phyloP scores from a whole-genome alignment of 495 filamentous ascomycete species.

The Neurospora sp. region DNA sequence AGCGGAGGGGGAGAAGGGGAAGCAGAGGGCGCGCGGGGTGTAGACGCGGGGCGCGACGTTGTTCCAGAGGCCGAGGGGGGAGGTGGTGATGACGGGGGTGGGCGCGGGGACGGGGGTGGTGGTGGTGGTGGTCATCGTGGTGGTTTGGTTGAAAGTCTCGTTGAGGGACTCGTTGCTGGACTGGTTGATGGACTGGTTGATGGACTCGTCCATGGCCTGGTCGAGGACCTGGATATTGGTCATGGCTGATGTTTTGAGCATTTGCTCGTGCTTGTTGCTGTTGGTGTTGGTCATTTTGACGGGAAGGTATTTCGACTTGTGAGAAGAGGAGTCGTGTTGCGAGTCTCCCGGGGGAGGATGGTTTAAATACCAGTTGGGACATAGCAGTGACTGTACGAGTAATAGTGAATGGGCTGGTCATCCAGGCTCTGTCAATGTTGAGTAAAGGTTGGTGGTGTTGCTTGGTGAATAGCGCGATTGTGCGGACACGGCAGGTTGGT shows the following conservation, averaged over 20 bases:
- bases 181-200: neutral
- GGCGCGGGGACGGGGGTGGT: neutral
- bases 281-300: neutral
- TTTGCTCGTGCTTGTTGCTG: neutral
- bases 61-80: conserved; percentile 10
- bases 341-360: neutral
- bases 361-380: neutral
- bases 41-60: conserved; percentile 24
- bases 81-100: neutral
- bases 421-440: neutral
- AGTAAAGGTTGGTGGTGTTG: neutral
- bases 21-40: conserved; percentile 25
- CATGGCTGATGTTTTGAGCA: neutral
- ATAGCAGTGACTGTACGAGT: neutral
- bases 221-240: neutral
- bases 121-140: neutral
- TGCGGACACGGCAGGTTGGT: neutral
- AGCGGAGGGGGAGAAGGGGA: conserved; percentile 18
- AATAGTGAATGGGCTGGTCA: neutral
- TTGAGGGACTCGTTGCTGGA: neutral
- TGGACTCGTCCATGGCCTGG: no score
- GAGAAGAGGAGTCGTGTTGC: neutral
- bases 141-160: neutral
- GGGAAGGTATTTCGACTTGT: neutral
- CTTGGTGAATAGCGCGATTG: neutral